Percentiles rank a stretch among this genome's conserved stretches.
phyloP scores from a whole-genome alignment of 2,329 filamentous ascomycete genomes.

The Aaosphaeria pasadenensis region DNA sequence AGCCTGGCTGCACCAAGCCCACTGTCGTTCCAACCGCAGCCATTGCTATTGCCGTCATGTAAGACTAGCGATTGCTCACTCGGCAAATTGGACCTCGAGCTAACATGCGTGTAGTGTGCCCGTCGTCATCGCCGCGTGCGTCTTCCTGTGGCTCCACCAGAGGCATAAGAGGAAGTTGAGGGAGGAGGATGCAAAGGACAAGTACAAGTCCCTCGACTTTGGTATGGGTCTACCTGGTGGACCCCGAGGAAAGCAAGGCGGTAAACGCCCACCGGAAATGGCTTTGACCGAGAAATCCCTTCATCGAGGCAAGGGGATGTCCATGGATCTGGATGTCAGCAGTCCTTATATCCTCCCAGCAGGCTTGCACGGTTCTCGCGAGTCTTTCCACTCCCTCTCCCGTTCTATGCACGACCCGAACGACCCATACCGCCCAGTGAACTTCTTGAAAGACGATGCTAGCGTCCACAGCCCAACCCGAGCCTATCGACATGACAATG shows the following conservation, averaged over 20 bases:
- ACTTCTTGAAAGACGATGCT: constrained; percentile 51
- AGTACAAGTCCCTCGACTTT: constrained; percentile 90
- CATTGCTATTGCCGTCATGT: constrained; percentile 34
- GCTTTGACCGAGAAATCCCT: constrained; percentile 49
- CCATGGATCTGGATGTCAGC: constrained; percentile 61
- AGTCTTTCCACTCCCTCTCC: constrained; percentile 83
- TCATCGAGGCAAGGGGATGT: constrained; percentile 38
- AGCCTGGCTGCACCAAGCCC: constrained; percentile 34
- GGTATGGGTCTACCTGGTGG: constrained; percentile 62
- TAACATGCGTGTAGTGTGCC: constrained; percentile 63
- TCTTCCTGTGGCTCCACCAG: constrained; percentile 75
- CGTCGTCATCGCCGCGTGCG: constrained; percentile 61
- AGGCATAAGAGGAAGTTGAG: constrained; percentile 69
- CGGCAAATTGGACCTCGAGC: constrained; percentile 5
- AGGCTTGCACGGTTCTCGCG: constrained; percentile 71
- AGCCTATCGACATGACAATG: constrained; percentile 35
- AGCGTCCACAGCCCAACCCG: constrained; percentile 33
- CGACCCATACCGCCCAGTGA: constrained; percentile 75
- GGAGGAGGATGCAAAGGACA: constrained; percentile 78
- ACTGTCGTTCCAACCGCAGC: constrained; percentile 28
- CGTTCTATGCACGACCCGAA: constrained; percentile 70
- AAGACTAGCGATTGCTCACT: constrained; percentile 7
- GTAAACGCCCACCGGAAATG: constrained; percentile 47
- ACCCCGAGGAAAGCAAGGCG: constrained; percentile 40
- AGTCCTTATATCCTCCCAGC: constrained; percentile 95